phyloP scores from a whole-genome alignment of 768 basidiomycete genomes.

The Calvatia gigantea region DNA sequence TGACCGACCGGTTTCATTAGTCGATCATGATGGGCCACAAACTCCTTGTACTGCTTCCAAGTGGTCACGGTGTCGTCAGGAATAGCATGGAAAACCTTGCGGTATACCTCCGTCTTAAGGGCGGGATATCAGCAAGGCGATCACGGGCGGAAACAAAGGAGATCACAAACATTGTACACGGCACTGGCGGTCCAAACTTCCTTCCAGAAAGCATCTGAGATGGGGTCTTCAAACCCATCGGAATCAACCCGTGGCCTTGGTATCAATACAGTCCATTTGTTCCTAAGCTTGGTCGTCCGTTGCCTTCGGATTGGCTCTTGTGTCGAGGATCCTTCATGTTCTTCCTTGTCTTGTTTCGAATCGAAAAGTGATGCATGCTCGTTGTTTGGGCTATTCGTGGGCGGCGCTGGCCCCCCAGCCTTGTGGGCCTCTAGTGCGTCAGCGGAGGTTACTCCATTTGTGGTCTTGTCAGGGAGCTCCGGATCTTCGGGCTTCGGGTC shows the following conservation, averaged over 20 bases:
- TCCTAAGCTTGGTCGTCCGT: slow-evolving; percentile 45
- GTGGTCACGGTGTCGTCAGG: slow-evolving; percentile 92
- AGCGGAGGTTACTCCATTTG: background rate
- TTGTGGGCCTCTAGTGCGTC: slow-evolving; percentile 6
- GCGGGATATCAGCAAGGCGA: slow-evolving; percentile 14
- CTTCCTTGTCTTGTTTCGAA: slow-evolving; percentile 44
- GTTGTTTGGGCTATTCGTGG: slow-evolving; percentile 49
- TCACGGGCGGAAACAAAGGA: slow-evolving; percentile 14
- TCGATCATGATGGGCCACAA: slow-evolving; percentile 70
- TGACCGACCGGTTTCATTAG: slow-evolving; percentile 60
- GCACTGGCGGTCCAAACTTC: slow-evolving; percentile 86
- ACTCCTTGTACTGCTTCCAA: slow-evolving; percentile 95
- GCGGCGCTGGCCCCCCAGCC: slow-evolving; percentile 21
- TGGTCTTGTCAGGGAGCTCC: background rate
- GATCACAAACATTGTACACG: slow-evolving; percentile 72
- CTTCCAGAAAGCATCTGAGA: slow-evolving; percentile 86
- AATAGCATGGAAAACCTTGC: slow-evolving; percentile 90
- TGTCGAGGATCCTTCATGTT: slow-evolving; percentile 41
- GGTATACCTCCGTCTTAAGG: slow-evolving; percentile 85
- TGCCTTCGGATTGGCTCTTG: slow-evolving; percentile 44
- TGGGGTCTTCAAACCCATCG: slow-evolving; percentile 83
- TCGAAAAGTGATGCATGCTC: slow-evolving; percentile 45
- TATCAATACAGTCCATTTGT: slow-evolving; percentile 62
- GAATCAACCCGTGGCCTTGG: slow-evolving; percentile 72
- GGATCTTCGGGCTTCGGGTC: background rate